Percentiles rank a stretch among this genome's conserved stretches.
These are phyloP conservation scores for Apiospora sp. DNA, from an alignment of 2,329 filamentous ascomycete genomes.

Conservation along the genomic window DNA sequence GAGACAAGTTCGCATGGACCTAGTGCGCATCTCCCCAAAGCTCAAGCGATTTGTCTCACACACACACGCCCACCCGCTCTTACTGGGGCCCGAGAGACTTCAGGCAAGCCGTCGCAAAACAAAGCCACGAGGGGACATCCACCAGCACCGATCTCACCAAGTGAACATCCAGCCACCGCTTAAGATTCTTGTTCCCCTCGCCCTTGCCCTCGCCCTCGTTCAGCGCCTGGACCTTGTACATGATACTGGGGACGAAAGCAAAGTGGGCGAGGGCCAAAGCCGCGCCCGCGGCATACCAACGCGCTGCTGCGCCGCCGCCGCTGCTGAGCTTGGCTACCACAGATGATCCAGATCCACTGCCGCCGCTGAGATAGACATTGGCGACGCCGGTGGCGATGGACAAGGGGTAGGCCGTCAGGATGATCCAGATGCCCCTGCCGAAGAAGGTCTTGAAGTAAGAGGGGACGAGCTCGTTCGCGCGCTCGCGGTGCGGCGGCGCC, in stretches of 20 bases:
- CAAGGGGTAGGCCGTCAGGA: conserved; percentile 38
- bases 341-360: neutral
- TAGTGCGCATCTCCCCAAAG: neutral
- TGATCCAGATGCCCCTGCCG: conserved; percentile 38
- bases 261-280: conserved; percentile 42
- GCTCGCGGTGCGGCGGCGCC: conserved; percentile 37
- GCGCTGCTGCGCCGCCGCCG: conserved; percentile 32
- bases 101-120: conserved; percentile 39
- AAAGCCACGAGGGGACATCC: conserved; percentile 44
- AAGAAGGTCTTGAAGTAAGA: conserved; percentile 54
- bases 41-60: conserved; percentile 1
- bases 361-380: conserved; percentile 33
- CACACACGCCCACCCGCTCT: neutral
- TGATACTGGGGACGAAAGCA: conserved; percentile 42
- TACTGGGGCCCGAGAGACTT: conserved; percentile 36
- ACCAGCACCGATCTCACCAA: conserved; percentile 36
- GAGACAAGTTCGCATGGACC: conserved; percentile 13
- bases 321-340: conserved; percentile 7
- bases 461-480: conserved; percentile 49
- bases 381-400: conserved; percentile 38
- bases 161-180: conserved; percentile 42
- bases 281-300: conserved; percentile 41
- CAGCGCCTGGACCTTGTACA: conserved; percentile 39
- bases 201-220: conserved; percentile 38
- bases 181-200: conserved; percentile 34